Evolutionary conservation across 441 rosid species (phyloP), one percentile per base, ranked within the genome.

Genomic region (Oxalis stricta): DNA sequence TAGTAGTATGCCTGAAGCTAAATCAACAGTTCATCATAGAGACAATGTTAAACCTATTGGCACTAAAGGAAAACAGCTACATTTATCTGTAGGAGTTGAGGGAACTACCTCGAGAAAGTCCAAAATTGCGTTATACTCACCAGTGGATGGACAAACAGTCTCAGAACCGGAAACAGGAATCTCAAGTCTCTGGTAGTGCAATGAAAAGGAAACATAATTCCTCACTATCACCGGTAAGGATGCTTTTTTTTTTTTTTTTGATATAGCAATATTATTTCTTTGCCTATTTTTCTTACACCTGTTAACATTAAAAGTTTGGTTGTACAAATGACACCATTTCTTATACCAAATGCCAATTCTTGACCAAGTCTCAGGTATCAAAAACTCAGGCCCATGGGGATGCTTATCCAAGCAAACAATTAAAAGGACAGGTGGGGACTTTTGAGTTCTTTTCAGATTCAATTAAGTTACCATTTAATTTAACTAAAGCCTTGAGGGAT

Each of bases 181-280:
- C 65, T 11, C 70, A 60, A 41, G 48, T 68, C 32, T 39, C 42
- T 46, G 70, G 52, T 60, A 68, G 47, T 44, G 20, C 47, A 15
- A 49, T 38, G 43, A 82, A 58, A 71, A 80, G 86, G 53, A 82
- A 72, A 52, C 62, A 68, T 47, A 76, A 76, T 52, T 48, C 62
- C 36, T 24, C 29, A 53, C 58, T 31, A 6, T 54, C 75, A 35
- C 68, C 75, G 71, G 82, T 77, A 51, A 48, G 50, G 43, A 18
- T 12, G 4, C 13, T 19, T 18, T 19, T 5, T 7, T 4, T 46
- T 33, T 17, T 50, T 16, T 8, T 3, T 37, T 28, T 20, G n/a
- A 33, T 28, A 24, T 18, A 10, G 7, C 8, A 2, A 6, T 22
- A 26, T 19, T 32, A 10, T 29, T 41, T 33, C 12, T 44, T 57